phyloP scores from a whole-genome alignment of 2,329 filamentous ascomycete species.

The Phyllosticta paracitricarpa region DNA sequence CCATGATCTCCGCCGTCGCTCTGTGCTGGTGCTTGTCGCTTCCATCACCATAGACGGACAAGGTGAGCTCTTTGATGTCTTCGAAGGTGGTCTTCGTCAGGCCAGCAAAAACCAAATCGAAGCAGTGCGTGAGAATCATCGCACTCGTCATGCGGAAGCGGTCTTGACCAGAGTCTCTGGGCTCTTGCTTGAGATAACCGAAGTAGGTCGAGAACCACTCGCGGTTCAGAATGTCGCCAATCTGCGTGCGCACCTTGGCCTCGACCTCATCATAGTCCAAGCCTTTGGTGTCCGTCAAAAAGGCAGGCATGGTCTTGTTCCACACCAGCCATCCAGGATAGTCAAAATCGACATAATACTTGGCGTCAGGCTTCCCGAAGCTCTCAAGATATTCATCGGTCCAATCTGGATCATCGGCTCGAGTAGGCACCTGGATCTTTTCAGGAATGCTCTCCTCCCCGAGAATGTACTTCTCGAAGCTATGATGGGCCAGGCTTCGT shows the following conservation, averaged over 20 bases:
- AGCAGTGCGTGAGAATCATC: constrained; percentile 77
- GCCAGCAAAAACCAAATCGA: constrained; percentile 78
- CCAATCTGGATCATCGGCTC: constrained; percentile 57
- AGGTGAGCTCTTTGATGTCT: constrained; percentile 74
- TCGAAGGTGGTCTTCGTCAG: constrained; percentile 70
- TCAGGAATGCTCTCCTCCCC: constrained; percentile 71
- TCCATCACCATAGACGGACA: constrained; percentile 76
- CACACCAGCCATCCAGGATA: constrained; percentile 95
- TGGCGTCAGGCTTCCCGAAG: constrained; percentile 67
- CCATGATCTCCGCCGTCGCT: constrained; percentile 87
- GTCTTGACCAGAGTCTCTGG: constrained; percentile 69
- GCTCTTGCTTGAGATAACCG: constrained; percentile 91
- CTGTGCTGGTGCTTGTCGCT: constrained; percentile 97
- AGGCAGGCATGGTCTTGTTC: constrained; percentile 77
- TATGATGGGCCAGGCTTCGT: constrained; percentile 74
- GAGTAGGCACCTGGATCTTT: constrained; percentile 63
- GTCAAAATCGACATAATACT: constrained; percentile 86
- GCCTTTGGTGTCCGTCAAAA: constrained; percentile 58
- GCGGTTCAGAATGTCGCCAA: constrained; percentile 68
- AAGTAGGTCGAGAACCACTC: constrained; percentile 86
- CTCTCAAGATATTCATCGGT: constrained; percentile 67
- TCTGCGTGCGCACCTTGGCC: constrained; percentile 60
- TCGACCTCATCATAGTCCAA: constrained; percentile 78
- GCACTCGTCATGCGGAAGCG: constrained; percentile 84
- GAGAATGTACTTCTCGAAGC: constrained; percentile 75